Base-by-base conservation (phyloP, 2,329 filamentous ascomycete species). In the Monilinia laxa region DNA sequence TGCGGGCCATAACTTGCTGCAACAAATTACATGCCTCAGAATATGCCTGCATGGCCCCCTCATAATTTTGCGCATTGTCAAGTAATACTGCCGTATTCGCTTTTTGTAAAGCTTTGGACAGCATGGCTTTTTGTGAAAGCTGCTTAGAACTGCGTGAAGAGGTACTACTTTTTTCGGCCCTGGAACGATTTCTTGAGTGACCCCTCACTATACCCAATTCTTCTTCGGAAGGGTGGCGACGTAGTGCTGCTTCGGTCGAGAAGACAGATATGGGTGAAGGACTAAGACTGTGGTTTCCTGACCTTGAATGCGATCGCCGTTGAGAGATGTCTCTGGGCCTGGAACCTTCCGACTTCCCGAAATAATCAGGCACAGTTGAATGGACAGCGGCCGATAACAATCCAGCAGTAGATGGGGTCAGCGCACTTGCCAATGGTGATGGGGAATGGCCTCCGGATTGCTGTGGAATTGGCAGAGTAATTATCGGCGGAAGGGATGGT, bases 21-120 rank as follows among this genome's bases (percentile, higher is more conserved):
- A 99, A 81, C 68, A 99, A 82, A 65, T 89, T 86, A 76, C 95
- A 99, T 4, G 96, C 95, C 79, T 99, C 95, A 14, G 86, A 83
- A 76, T 99, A 99, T 18, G 94, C 93, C 74, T 92, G 87, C 76
- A 96, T 89, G 23, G 95, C 95, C 52, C 92, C 93, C 76, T 94
- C 91, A 70, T 95, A 94, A 75, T 98, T 97, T 74, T 95, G 91
- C 18, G 92, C 93, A 84, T 97, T 98, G 79, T 99, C 95, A 52
- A 99, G 85, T 71, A 97, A 85, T 35, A 99, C 95, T 28, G 95
- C 95, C 16, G 92, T 94, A 75, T 99, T 97, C 60, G 95, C 95
- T 79, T 97, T 97, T 76, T 96, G 90, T 65, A 99, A 81, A 0
- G 95, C 95, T 73, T 91, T 91, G n/a, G 94, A 97, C 47, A 99